Conservation (phyloP, 805 yeast species). For the Ogataea methanolica region DNA sequence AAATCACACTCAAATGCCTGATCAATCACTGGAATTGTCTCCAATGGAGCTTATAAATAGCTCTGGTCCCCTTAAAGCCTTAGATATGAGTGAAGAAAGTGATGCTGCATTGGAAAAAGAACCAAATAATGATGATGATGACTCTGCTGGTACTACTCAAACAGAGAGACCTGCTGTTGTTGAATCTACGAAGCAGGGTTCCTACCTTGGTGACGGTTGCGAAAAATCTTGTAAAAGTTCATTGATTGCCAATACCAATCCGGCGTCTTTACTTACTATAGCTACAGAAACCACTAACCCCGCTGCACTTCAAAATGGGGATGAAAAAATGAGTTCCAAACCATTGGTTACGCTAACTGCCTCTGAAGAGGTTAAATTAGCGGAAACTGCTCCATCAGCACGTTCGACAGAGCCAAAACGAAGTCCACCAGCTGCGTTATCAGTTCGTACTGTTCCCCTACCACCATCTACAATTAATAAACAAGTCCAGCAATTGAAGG, state of each 20-base stretch:
- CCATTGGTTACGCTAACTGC: too few relatives aligned
- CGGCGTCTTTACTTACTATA: too few relatives aligned
- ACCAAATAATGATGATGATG: not conserved
- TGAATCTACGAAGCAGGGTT: too few relatives aligned
- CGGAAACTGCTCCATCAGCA: too few relatives aligned
- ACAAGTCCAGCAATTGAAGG: not conserved
- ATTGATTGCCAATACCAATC: too few relatives aligned
- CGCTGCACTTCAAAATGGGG: too few relatives aligned
- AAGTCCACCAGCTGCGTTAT: not conserved
- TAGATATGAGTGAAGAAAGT: not conserved
- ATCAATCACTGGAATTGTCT: not conserved
- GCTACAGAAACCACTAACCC: too few relatives aligned
- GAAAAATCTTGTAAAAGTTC: too few relatives aligned
- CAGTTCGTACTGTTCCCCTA: not conserved
- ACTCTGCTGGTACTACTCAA: not conserved
- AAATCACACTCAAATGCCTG: not conserved
- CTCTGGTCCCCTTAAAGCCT: not conserved
- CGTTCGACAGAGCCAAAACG: too few relatives aligned
- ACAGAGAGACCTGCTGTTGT: not conserved
- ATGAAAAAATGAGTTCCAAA: too few relatives aligned
- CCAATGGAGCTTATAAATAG: not conserved
- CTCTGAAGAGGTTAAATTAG: too few relatives aligned
- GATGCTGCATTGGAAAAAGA: not conserved
- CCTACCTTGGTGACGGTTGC: too few relatives aligned
- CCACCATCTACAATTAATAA: not conserved